phyloP scores from a whole-genome alignment of 1,139 yeast genomes.

The Yamadazyma siamensis region DNA sequence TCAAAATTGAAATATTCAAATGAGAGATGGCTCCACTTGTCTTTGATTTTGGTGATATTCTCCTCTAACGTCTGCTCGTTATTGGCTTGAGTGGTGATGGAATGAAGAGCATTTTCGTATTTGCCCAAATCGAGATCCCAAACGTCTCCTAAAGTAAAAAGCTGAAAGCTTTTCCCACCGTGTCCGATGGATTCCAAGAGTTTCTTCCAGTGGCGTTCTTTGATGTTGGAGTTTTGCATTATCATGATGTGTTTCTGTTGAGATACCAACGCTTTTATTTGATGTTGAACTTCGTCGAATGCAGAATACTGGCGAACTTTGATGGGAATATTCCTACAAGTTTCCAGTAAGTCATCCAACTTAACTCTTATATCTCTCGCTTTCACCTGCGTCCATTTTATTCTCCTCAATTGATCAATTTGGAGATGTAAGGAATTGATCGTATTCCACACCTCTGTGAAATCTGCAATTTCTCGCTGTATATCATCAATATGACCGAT shows the following conservation, averaged over 20 bases:
- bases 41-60: conserved; percentile 45
- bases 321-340: conserved; percentile 53
- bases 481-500: conserved; percentile 27
- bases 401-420: conserved; percentile 39
- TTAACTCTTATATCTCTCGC: conserved; percentile 45
- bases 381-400: conserved; percentile 51
- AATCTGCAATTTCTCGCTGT: conserved; percentile 53
- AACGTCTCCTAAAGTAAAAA: conserved; percentile 54
- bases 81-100: conserved; percentile 60
- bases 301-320: conserved; percentile 68
- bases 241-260: conserved; percentile 42
- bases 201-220: conserved; percentile 68
- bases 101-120: conserved; percentile 47
- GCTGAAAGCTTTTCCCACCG: conserved; percentile 12
- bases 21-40: conserved; percentile 45
- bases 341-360: conserved; percentile 49
- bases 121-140: conserved; percentile 52
- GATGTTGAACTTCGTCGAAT: conserved; percentile 54
- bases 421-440: conserved; percentile 55
- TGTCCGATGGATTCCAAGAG: conserved; percentile 36
- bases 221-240: conserved; percentile 56
- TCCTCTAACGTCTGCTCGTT: conserved; percentile 70
- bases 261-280: conserved; percentile 40
- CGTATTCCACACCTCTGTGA: conserved; percentile 64
- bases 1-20: conserved; percentile 59